Evolutionary conservation across 495 filamentous ascomycete species (phyloP).

Genomic region (Halenospora varia): DNA sequence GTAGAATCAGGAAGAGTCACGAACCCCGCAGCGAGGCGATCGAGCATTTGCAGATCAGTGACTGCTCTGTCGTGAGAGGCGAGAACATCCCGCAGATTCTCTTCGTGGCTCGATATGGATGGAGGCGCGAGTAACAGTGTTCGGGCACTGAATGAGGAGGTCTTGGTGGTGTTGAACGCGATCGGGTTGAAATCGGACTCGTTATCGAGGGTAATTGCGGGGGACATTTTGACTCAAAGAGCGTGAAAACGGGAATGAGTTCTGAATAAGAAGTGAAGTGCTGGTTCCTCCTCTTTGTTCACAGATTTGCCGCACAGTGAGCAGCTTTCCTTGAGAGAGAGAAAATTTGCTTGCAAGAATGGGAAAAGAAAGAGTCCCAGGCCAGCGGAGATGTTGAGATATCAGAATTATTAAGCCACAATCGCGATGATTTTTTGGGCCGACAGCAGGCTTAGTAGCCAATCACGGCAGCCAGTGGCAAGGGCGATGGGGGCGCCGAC

Average conservation of each 20-base stretch:
- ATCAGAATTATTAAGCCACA: background rate
- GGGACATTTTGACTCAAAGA: constrained; percentile 28
- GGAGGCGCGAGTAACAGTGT: constrained; percentile 54
- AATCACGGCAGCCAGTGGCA: no score
- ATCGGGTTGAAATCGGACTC: constrained; percentile 35
- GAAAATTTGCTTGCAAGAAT: background rate
- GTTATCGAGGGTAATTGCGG: constrained; percentile 36
- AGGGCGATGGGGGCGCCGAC: no score
- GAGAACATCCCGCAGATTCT: constrained; percentile 40
- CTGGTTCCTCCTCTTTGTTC: background rate
- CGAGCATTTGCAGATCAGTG: constrained; percentile 97
- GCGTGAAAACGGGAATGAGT: background rate
- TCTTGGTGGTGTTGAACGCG: constrained; percentile 17
- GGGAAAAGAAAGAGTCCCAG: no score
- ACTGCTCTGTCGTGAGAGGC: constrained; percentile 60
- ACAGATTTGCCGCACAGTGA: background rate
- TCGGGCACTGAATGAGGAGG: constrained; percentile 18
- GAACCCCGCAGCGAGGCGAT: constrained; percentile 81
- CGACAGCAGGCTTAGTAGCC: no score
- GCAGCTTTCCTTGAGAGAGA: background rate
- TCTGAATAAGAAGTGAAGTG: background rate
- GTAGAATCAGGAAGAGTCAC: constrained; percentile 70
- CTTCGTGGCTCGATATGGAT: constrained; percentile 45
- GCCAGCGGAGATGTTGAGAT: background rate
- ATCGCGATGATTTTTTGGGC: background rate